Evolutionary conservation across 768 basidiomycete genomes (phyloP).

Genomic region (Phylloporus rhodoxanthus): DNA sequence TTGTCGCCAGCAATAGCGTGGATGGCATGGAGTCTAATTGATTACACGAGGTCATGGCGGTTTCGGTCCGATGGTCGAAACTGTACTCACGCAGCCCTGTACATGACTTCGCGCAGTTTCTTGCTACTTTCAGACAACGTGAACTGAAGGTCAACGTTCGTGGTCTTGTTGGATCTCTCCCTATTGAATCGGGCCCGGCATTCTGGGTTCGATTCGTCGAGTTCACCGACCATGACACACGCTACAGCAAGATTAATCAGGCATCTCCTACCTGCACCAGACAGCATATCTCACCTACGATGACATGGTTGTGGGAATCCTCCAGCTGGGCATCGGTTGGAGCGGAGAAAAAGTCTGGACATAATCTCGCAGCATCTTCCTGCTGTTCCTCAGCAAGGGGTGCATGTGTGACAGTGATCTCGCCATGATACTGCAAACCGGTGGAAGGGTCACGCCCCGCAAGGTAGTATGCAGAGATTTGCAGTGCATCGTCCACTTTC

Average conservation of each 20-base stretch:
- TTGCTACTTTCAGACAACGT: conserved; percentile 4
- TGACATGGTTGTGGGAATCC: conserved; percentile 4
- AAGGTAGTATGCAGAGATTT: conserved; percentile 6
- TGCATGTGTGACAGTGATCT: conserved; percentile 8
- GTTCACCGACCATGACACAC: conserved; percentile 6
- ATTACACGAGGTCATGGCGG: neutral
- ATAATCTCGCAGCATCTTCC: conserved; percentile 14
- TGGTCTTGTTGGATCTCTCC: conserved; percentile 2
- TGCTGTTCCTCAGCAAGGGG: conserved; percentile 6
- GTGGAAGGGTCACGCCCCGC: conserved; percentile 3
- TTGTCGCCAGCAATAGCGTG: neutral
- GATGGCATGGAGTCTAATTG: conserved; percentile 1
- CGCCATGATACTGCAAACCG: conserved; percentile 7
- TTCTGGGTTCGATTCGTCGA: conserved; percentile 1
- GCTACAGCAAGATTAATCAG: neutral
- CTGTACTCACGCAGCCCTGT: conserved; percentile 4
- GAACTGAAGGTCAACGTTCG: conserved; percentile 10
- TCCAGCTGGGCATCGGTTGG: conserved; percentile 9
- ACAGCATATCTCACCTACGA: neutral
- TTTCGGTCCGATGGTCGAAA: neutral
- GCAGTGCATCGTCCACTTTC: neutral
- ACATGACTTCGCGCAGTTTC: conserved; percentile 7
- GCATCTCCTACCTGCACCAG: too few species aligned
- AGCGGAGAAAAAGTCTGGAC: conserved; percentile 14
- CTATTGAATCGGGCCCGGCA: neutral